Evolutionary conservation across 805 yeast species (phyloP).

Genomic region (Pichia kluyveri): DNA sequence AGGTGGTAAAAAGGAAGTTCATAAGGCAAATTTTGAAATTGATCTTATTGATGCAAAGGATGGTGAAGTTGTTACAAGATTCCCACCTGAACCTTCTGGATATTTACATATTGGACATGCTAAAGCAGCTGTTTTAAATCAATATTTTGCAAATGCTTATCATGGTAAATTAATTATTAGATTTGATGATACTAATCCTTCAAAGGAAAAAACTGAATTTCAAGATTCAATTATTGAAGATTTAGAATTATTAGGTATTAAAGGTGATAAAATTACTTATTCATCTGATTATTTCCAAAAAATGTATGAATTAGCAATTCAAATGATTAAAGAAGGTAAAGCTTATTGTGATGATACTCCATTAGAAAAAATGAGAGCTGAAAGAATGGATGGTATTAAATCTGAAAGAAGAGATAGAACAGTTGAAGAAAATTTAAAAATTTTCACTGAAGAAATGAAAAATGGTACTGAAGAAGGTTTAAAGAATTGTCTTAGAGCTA

Average conservation of each 20-base stretch:
- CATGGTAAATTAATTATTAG: constrained; percentile 94
- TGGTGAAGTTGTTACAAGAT: constrained; percentile 96
- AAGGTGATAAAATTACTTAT: constrained; percentile 81
- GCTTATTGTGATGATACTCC: constrained; percentile 98
- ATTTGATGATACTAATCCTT: constrained; percentile 97
- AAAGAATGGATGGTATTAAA: constrained; percentile 95
- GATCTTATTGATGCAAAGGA: constrained; percentile 84
- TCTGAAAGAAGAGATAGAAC: constrained; percentile 87
- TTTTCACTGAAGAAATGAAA: constrained; percentile 88
- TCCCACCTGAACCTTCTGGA: constrained; percentile 99
- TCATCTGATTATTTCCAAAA: constrained; percentile 89
- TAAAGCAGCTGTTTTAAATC: constrained; percentile 93
- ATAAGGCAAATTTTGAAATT: constrained; percentile 92
- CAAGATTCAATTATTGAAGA: constrained; percentile 93
- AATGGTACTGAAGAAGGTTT: constrained; percentile 89
- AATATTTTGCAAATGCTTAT: constrained; percentile 91
- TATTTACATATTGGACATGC: constrained; percentile 99
- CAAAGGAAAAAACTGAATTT: constrained; percentile 91
- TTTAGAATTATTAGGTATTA: constrained; percentile 79
- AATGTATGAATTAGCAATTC: constrained; percentile 81
- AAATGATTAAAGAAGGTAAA: constrained; percentile 88
- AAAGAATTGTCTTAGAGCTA: constrained; percentile 92
- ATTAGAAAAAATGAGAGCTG: constrained; percentile 92
- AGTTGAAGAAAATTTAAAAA: constrained; percentile 81
- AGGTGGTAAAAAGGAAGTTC: constrained; percentile 73